These are phyloP conservation scores for Ceriops decandra DNA, from an alignment of 345 rosid species.

Conservation along the genomic window DNA sequence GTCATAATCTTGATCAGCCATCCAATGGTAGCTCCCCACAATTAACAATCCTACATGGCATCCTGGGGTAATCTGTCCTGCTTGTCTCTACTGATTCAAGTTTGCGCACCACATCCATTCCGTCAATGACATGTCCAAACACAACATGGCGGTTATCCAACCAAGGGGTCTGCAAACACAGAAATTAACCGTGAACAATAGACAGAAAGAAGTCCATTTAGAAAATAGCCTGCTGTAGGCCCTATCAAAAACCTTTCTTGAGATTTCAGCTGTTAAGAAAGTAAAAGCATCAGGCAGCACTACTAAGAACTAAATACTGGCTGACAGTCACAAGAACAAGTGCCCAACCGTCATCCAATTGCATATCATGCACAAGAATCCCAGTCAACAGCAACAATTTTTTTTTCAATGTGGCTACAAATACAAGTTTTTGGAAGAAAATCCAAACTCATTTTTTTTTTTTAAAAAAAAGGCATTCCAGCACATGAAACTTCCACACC, in stretches of 20 bases:
- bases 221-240: slow-evolving; percentile 3
- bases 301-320: neutral
- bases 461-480: too few relatives aligned
- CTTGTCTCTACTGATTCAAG: slow-evolving; percentile 80
- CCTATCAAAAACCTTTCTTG: neutral
- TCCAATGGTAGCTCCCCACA: slow-evolving; percentile 78
- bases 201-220: neutral
- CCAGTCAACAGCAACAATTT: neutral
- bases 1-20: slow-evolving; percentile 33
- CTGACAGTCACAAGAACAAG: too few relatives aligned
- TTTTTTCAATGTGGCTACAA: too few relatives aligned
- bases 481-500: too few relatives aligned
- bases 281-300: neutral
- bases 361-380: neutral
- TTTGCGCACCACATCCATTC: slow-evolving; percentile 62
- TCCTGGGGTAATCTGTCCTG: slow-evolving; percentile 56
- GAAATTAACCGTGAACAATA: neutral
- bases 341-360: too few relatives aligned
- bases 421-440: too few relatives aligned
- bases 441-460: too few relatives aligned
- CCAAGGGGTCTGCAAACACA: slow-evolving; percentile 62
- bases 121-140: slow-evolving; percentile 75
- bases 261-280: neutral
- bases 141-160: slow-evolving; percentile 91
- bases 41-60: slow-evolving; percentile 68